These are phyloP conservation scores for Eutrema yunnanense DNA, from an alignment of 345 rosid genomes.

Conservation along the genomic window DNA sequence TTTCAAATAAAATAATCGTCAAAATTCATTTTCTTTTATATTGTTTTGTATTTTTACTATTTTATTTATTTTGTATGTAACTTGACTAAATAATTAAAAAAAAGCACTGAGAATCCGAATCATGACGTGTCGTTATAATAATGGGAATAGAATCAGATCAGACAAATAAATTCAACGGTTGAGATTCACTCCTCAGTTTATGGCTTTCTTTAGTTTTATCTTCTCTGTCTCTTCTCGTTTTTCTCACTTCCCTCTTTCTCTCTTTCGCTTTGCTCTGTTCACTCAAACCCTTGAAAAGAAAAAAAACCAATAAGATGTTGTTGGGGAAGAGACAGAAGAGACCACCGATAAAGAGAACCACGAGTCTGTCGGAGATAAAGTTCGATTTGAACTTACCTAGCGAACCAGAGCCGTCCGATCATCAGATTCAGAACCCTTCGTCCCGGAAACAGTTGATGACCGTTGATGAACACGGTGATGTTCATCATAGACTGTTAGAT, in stretches of 20 bases:
- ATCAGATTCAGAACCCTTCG: not conserved
- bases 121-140: slow-evolving; percentile 14
- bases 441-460: not conserved
- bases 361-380: slow-evolving; percentile 65
- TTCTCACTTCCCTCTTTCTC: slow-evolving; percentile 21
- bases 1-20: no score
- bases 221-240: slow-evolving; percentile 30
- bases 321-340: slow-evolving; percentile 79
- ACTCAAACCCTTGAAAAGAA: slow-evolving; percentile 3
- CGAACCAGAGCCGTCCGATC: slow-evolving; percentile 32
- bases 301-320: slow-evolving; percentile 34
- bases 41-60: no score
- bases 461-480: slow-evolving; percentile 11
- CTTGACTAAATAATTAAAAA: no score
- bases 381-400: slow-evolving; percentile 27
- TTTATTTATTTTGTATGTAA: no score
- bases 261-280: slow-evolving; percentile 9
- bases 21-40: no score
- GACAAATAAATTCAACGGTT: slow-evolving; percentile 34
- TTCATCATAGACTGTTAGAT: slow-evolving; percentile 31
- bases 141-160: slow-evolving; percentile 7
- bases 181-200: slow-evolving; percentile 47
- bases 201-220: slow-evolving; percentile 42
- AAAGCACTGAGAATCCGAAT: slow-evolving; percentile 4
- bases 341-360: slow-evolving; percentile 58